Evolutionary conservation across 805 yeast genomes (phyloP).

Genomic region (Nakazawaea ernobii): DNA sequence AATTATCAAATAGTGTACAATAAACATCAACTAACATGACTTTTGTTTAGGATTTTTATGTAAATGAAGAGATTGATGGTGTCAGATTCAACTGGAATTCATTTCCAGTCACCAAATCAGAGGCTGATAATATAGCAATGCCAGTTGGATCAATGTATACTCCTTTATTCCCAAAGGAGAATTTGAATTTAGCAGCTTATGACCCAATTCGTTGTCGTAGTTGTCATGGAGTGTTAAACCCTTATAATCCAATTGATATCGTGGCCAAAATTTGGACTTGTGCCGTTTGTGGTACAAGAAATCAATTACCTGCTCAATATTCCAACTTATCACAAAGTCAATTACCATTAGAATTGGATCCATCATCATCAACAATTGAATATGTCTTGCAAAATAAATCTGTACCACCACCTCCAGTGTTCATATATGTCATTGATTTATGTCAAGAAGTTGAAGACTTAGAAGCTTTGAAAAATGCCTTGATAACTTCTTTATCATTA

Average conservation of each 20-base stretch:
- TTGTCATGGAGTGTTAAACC: slow-evolving; percentile 84
- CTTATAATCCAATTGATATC: slow-evolving; percentile 76
- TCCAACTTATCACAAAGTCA: slow-evolving; percentile 68
- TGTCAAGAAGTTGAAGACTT: slow-evolving; percentile 88
- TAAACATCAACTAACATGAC: background rate
- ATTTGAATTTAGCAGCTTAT: slow-evolving; percentile 70
- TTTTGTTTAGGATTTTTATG: slow-evolving; percentile 44
- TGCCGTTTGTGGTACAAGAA: slow-evolving; percentile 73
- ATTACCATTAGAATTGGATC: slow-evolving; percentile 75
- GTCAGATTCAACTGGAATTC: slow-evolving; percentile 78
- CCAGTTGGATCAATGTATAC: slow-evolving; percentile 94
- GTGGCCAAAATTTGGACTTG: slow-evolving; percentile 79
- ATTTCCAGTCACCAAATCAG: slow-evolving; percentile 83
- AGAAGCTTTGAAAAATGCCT: slow-evolving; percentile 74
- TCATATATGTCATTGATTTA: slow-evolving; percentile 78
- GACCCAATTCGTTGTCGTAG: slow-evolving; percentile 82
- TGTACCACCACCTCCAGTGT: slow-evolving; percentile 75
- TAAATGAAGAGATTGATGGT: slow-evolving; percentile 56
- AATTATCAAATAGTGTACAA: too few relatives aligned
- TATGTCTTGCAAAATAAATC: slow-evolving; percentile 63
- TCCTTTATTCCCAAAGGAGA: slow-evolving; percentile 80
- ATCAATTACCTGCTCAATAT: slow-evolving; percentile 78
- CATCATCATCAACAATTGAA: slow-evolving; percentile 72
- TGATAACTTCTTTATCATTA: slow-evolving; percentile 66
- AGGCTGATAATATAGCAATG: slow-evolving; percentile 85